These are phyloP conservation scores for Dendrobium officinale DNA, from an alignment of 106 monocot genomes.

Conservation along the genomic window DNA sequence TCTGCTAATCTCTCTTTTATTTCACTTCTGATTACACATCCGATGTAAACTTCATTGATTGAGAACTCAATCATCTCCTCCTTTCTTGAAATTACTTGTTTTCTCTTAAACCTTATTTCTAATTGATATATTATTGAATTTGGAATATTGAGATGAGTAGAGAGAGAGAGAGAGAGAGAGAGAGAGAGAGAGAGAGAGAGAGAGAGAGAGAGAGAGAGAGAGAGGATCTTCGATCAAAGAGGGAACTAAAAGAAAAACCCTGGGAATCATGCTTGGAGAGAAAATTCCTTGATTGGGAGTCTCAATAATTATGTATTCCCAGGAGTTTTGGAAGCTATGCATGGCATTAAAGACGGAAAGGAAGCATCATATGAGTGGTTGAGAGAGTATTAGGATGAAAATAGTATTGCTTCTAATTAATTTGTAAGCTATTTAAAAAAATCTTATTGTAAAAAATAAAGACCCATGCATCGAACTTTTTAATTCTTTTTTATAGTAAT, in stretches of 20 bases:
- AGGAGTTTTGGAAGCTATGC: too few relatives aligned
- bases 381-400: too few relatives aligned
- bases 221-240: neutral
- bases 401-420: too few relatives aligned
- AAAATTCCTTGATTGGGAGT: neutral
- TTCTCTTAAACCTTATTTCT: neutral
- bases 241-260: neutral
- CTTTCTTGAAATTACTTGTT: neutral
- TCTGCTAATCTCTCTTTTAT: constrained; percentile 14
- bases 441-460: too few relatives aligned
- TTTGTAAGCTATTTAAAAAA: too few relatives aligned
- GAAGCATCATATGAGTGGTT: too few relatives aligned
- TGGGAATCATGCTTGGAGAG: neutral
- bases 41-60: neutral
- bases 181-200: too few relatives aligned
- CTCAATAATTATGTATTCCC: neutral
- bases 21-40: neutral
- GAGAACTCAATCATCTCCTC: neutral
- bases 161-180: neutral
- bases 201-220: too few relatives aligned
- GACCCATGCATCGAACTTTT: too few relatives aligned
- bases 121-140: neutral
- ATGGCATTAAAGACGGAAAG: too few relatives aligned
- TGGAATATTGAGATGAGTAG: neutral
- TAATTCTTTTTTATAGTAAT: too few relatives aligned